Conservation (phyloP, 2,329 filamentous ascomycete genomes). For the Diaporthe australafricana region DNA sequence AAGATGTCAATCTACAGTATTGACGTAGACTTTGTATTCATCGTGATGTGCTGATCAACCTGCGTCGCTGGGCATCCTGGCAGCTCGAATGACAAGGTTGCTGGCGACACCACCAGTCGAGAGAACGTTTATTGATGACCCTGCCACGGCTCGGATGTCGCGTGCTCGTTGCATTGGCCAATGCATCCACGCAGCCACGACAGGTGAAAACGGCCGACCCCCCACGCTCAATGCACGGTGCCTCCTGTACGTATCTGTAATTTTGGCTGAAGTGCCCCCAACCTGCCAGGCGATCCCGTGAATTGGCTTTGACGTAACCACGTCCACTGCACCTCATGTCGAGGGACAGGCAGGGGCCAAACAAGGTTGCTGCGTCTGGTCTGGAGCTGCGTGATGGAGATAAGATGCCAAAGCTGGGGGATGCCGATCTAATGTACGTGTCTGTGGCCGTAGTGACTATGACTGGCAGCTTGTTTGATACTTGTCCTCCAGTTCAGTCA, state of each 20-base stretch:
- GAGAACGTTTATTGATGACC: not conserved
- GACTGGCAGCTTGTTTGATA: not conserved
- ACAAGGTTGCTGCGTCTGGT: not conserved
- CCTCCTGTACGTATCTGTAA: not conserved
- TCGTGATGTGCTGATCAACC: conserved; percentile 5
- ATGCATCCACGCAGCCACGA: not conserved
- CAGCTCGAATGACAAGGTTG: not conserved
- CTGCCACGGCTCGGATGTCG: conserved; percentile 20
- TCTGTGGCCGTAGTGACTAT: not conserved
- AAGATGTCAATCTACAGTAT: not conserved
- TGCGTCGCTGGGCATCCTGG: conserved; percentile 13
- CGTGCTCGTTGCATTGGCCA: conserved; percentile 14
- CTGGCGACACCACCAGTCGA: not conserved
- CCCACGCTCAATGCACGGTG: conserved; percentile 16
- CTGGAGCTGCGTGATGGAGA: too few species aligned
- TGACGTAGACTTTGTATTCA: not conserved
- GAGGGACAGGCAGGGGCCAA: not conserved
- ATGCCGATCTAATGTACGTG: not conserved
- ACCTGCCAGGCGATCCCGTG: not conserved
- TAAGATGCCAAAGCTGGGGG: too few species aligned
- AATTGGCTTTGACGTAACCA: conserved; percentile 8
- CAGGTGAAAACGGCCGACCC: not conserved
- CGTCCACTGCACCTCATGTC: not conserved
- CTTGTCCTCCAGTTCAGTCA: not conserved
- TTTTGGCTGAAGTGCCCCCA: conserved; percentile 6